Evolutionary conservation across 2,329 filamentous ascomycete species (phyloP).

Genomic region (Helotiales sp.): DNA sequence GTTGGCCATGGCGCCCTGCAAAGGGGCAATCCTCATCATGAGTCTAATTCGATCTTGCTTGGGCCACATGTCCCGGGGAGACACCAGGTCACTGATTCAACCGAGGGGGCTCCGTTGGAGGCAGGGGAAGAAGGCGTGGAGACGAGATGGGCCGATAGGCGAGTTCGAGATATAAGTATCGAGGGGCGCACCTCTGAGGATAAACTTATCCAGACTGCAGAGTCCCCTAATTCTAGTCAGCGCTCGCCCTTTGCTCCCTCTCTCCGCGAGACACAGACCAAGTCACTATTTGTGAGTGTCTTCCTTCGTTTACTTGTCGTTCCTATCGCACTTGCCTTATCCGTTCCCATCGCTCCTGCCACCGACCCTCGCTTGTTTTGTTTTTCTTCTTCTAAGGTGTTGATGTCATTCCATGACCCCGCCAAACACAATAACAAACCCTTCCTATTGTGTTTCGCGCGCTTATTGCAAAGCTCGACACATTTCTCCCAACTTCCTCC

Average conservation of each 20-base stretch:
- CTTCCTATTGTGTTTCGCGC: conserved; percentile 4
- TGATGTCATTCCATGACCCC: conserved; percentile 5
- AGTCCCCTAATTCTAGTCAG: conserved; percentile 23
- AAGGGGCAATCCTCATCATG: conserved; percentile 30
- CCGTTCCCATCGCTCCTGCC: background rate
- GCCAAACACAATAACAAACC: background rate
- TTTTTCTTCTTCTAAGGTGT: background rate
- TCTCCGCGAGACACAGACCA: conserved; percentile 15
- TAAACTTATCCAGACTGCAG: conserved; percentile 17
- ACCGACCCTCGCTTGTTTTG: conserved; percentile 8
- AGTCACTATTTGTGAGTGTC: conserved; percentile 27
- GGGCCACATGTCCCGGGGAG: conserved; percentile 29
- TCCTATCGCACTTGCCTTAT: conserved; percentile 9
- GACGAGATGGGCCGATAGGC: conserved; percentile 9
- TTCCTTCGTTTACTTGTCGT: conserved; percentile 11
- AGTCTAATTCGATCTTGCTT: conserved; percentile 29
- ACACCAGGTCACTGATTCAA: conserved; percentile 28
- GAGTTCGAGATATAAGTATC: conserved; percentile 31
- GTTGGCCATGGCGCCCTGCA: conserved; percentile 27
- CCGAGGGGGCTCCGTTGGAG: conserved; percentile 21
- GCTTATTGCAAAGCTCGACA: background rate
- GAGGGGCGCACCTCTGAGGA: conserved; percentile 19
- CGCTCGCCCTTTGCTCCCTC: conserved; percentile 25
- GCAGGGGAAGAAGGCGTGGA: conserved; percentile 15
- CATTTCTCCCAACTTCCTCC: background rate